Evolutionary conservation across 1,139 yeast species (phyloP).

Genomic region (Neolecta irregularis): DNA sequence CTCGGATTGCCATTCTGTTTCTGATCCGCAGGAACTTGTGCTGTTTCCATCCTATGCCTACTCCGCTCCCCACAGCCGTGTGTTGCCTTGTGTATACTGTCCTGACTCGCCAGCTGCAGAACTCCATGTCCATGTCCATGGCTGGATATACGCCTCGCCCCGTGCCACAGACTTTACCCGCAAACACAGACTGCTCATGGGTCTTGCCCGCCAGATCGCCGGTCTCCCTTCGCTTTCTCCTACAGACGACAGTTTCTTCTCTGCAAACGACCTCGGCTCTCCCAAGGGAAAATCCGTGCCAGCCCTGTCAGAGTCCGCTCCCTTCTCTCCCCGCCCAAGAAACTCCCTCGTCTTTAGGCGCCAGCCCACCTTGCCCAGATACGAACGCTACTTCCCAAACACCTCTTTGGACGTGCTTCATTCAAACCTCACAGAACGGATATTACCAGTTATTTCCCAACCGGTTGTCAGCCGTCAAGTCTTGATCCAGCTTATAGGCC

Average conservation of each 20-base stretch:
- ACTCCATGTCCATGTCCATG: constrained; percentile 15
- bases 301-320: background rate
- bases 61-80: too few species aligned
- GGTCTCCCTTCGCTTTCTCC: constrained; percentile 15
- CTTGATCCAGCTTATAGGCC: too few species aligned
- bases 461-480: constrained; percentile 13
- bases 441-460: constrained; percentile 16
- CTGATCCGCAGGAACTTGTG: too few species aligned
- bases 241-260: background rate
- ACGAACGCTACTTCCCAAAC: too few species aligned
- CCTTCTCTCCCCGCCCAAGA: constrained; percentile 3
- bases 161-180: constrained; percentile 13
- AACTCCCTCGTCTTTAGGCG: too few species aligned
- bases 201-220: constrained; percentile 16
- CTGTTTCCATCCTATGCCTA: constrained; percentile 17
- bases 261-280: constrained; percentile 2
- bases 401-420: constrained; percentile 6
- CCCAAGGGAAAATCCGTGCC: background rate
- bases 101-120: constrained; percentile 10
- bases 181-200: constrained; percentile 15
- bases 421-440: constrained; percentile 10
- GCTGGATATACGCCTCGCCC: constrained; percentile 15
- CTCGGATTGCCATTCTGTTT: too few species aligned
- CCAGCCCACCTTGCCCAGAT: too few species aligned
- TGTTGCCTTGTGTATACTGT: too few species aligned